phyloP scores from a whole-genome alignment of 2,329 filamentous ascomycete species.

The Hymenoscyphus salicellus region DNA sequence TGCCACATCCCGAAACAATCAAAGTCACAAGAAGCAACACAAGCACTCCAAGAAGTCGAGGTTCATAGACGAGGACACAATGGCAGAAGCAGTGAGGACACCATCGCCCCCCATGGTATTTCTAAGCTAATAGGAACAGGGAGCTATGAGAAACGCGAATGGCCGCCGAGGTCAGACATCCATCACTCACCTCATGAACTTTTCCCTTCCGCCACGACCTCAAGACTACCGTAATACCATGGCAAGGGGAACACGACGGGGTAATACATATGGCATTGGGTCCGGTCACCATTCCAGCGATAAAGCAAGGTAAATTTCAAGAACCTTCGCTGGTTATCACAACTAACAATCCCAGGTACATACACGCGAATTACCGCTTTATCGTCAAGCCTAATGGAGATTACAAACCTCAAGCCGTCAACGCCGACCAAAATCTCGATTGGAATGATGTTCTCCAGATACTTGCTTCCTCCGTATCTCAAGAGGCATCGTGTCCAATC shows the following conservation, averaged over 20 bases:
- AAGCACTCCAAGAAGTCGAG: conserved; percentile 74
- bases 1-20: conserved; percentile 66
- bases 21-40: conserved; percentile 76
- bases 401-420: conserved; percentile 76
- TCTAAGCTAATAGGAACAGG: conserved; percentile 21
- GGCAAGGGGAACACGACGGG: conserved; percentile 54
- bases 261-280: conserved; percentile 78
- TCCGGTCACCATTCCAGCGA: conserved; percentile 88
- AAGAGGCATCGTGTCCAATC: conserved; percentile 86
- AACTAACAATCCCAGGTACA: conserved; percentile 54
- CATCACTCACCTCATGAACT: conserved; percentile 95
- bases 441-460: conserved; percentile 91
- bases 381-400: conserved; percentile 79
- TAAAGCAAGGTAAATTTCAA: conserved; percentile 70
- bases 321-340: conserved; percentile 7
- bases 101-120: neutral
- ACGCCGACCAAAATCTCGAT: conserved; percentile 85
- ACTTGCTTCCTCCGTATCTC: conserved; percentile 83
- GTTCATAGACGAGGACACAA: conserved; percentile 77
- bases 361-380: conserved; percentile 97
- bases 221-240: conserved; percentile 52
- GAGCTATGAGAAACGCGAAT: conserved; percentile 58
- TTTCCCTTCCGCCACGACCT: conserved; percentile 73
- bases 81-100: conserved; percentile 71
- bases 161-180: conserved; percentile 89